These are phyloP conservation scores for Phyllachora maydis DNA, from an alignment of 2,329 filamentous ascomycete genomes.

Conservation along the genomic window DNA sequence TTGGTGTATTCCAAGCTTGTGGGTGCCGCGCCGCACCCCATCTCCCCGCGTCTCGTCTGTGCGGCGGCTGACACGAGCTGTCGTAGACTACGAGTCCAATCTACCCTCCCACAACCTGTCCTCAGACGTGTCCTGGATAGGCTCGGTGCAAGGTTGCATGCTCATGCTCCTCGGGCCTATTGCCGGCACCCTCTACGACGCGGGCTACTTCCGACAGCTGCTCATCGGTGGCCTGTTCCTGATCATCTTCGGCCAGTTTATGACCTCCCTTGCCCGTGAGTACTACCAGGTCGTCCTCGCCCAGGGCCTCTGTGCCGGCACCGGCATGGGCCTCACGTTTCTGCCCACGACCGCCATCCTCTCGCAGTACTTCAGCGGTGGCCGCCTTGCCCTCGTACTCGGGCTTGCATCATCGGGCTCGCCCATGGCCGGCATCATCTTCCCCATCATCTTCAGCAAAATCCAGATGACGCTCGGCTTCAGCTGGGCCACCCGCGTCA, in stretches of 20 bases:
- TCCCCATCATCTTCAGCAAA: constrained; percentile 19
- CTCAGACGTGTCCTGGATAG: constrained; percentile 23
- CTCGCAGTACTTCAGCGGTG: constrained; percentile 16
- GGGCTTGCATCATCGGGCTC: constrained; percentile 16
- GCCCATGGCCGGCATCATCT: constrained; percentile 20
- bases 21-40: no score
- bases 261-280: constrained; percentile 12
- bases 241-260: constrained; percentile 24
- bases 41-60: no score
- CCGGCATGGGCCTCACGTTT: constrained; percentile 18
- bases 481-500: constrained; percentile 18
- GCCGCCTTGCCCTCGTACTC: constrained; percentile 18
- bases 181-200: constrained; percentile 23
- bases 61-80: no score
- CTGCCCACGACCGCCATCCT: constrained; percentile 18
- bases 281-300: constrained; percentile 21
- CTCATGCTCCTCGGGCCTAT: constrained; percentile 19
- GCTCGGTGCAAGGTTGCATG: constrained; percentile 22
- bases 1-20: constrained; percentile 12
- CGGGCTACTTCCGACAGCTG: constrained; percentile 19
- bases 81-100: constrained; percentile 16
- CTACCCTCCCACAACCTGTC: constrained; percentile 12
- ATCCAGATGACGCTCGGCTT: constrained; percentile 13
- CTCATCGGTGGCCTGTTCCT: constrained; percentile 18
- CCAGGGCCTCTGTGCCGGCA: constrained; percentile 19